Percentiles rank a stretch among this genome's conserved stretches.
Evolutionary conservation across 2,329 filamentous ascomycete genomes (phyloP).

Genomic region (Phialophora macrospora): DNA sequence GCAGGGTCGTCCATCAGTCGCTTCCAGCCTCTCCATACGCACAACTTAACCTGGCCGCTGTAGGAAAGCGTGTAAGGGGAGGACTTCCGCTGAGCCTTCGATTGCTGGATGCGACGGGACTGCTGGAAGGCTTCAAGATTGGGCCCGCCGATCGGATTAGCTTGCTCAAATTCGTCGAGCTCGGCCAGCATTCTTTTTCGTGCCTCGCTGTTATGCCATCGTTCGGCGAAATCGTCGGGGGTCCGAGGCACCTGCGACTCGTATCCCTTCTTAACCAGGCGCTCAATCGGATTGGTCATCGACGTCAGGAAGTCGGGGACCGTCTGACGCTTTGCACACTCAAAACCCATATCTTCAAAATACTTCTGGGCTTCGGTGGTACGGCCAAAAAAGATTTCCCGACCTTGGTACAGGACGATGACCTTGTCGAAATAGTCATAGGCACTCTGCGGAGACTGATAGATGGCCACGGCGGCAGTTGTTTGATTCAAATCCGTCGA

Average conservation of each 20-base stretch:
- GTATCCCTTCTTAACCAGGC: slow-evolving; percentile 50
- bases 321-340: slow-evolving; percentile 66
- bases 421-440: slow-evolving; percentile 72
- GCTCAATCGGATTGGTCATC: slow-evolving; percentile 62
- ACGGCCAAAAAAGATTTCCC: slow-evolving; percentile 69
- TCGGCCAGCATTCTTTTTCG: slow-evolving; percentile 48
- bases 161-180: slow-evolving; percentile 50
- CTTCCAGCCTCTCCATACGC: slow-evolving; percentile 65
- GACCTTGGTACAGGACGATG: slow-evolving; percentile 68
- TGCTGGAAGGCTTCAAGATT: slow-evolving; percentile 46
- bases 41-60: slow-evolving; percentile 59
- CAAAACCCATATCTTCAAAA: slow-evolving; percentile 68
- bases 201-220: slow-evolving; percentile 60
- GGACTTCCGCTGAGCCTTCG: slow-evolving; percentile 47
- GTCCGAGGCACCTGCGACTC: slow-evolving; percentile 53
- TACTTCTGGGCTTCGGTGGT: slow-evolving; percentile 63
- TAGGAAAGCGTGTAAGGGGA: slow-evolving; percentile 64
- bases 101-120: slow-evolving; percentile 50
- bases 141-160: slow-evolving; percentile 50
- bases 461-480: slow-evolving; percentile 61
- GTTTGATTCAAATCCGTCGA: slow-evolving; percentile 56
- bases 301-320: slow-evolving; percentile 69
- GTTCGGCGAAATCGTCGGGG: slow-evolving; percentile 56
- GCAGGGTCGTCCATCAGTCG: slow-evolving; percentile 68
- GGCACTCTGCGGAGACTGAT: slow-evolving; percentile 57